phyloP scores from a whole-genome alignment of 305 asterid genomes.

The Fraxinus platypoda region DNA sequence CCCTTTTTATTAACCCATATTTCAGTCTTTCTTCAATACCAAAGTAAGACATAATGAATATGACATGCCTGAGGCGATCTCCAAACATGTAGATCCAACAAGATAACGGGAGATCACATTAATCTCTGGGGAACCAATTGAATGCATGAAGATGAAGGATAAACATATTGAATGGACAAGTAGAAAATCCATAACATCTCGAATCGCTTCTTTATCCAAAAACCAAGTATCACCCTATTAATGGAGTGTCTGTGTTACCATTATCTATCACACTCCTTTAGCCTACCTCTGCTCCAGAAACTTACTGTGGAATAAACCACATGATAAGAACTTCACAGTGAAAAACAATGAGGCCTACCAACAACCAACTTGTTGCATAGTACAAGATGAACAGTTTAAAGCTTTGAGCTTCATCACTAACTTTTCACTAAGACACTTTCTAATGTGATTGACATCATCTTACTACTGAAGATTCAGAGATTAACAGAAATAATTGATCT shows the following conservation, averaged over 20 bases:
- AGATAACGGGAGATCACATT: neutral
- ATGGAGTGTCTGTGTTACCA: neutral
- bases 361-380: neutral
- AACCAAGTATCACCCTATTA: neutral
- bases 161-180: neutral
- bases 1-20: no score
- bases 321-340: neutral
- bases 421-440: neutral
- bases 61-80: neutral
- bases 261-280: neutral
- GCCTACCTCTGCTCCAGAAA: neutral
- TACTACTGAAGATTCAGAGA: neutral
- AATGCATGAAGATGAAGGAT: neutral
- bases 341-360: neutral
- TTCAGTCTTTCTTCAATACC: no score
- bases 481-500: neutral
- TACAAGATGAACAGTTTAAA: neutral
- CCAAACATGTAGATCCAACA: neutral
- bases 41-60: neutral
- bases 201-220: neutral
- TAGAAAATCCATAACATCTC: neutral
- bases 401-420: neutral
- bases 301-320: neutral
- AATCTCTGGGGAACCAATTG: neutral
- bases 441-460: neutral